Evolutionary conservation across 306 rosid genomes (phyloP).

Genomic region (Arachis stenosperma): DNA sequence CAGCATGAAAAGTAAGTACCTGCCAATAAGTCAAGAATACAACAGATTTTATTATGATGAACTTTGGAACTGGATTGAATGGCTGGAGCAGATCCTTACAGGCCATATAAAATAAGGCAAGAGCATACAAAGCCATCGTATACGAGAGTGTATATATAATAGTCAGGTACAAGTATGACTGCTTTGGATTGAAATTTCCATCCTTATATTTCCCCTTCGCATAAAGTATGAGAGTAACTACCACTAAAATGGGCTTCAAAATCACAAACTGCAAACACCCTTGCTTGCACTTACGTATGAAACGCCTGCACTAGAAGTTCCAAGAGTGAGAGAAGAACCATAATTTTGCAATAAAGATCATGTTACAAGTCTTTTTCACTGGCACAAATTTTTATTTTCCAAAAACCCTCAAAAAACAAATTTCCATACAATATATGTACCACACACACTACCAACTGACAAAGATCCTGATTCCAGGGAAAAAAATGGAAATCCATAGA

Average conservation of each 20-base stretch:
- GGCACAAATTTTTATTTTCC: neutral
- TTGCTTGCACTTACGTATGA: conserved; percentile 98
- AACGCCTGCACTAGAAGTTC: conserved; percentile 75
- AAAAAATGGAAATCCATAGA: neutral
- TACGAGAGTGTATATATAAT: conserved; percentile 88
- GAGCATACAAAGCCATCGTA: conserved; percentile 88
- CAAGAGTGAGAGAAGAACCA: conserved; percentile 27
- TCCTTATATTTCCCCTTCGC: conserved; percentile 88
- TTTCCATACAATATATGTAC: neutral
- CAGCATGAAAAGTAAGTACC: conserved; percentile 48
- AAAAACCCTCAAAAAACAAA: conserved; percentile 5
- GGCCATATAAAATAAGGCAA: conserved; percentile 90
- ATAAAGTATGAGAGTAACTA: conserved; percentile 80
- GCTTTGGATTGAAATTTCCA: conserved; percentile 87
- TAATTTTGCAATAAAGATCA: conserved; percentile 29
- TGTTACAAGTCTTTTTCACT: neutral
- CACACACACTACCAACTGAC: neutral
- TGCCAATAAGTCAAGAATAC: conserved; percentile 99
- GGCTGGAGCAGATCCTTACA: conserved; percentile 99
- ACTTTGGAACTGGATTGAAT: conserved; percentile 96
- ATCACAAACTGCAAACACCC: conserved; percentile 97
- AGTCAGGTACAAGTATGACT: conserved; percentile 91
- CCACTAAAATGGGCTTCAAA: conserved; percentile 91
- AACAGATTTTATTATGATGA: conserved; percentile 87
- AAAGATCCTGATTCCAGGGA: neutral